Evolutionary conservation across 345 rosid genomes (phyloP), one percentile per base, ranked within the genome.

Genomic region (Corchorus olitorius): DNA sequence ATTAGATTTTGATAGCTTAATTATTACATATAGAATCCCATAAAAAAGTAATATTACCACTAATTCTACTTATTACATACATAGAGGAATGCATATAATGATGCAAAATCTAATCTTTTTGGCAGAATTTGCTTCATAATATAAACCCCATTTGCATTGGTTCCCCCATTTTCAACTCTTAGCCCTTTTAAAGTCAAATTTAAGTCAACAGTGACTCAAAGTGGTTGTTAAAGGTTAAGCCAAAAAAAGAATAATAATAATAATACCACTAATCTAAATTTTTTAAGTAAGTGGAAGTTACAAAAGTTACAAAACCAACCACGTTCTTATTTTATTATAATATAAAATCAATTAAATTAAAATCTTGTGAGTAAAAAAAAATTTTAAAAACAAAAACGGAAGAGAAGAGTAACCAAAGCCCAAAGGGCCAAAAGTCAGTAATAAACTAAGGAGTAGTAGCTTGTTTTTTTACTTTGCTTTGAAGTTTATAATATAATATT

Each of bases 401-500:
- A 27, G 27, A 43, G 2, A 43, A 65, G 52, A 65, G 68, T 64
- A 37, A 15, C 64, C 13, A 43, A 43, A 43, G 16, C 6, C 64
- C 13, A 43, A 43, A 43, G 16, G 64, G 39, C 9, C 33, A 17
- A 65, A 65, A 19, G 27, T 2, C 41, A 22, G 35, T 6, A 27
- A 22, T 6, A 27, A 22, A 34, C 15, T 35, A 15, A 45, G 10
- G 5, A 39, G 4, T 39, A 39, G 3, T 39, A 39, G 39, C 34
- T 69, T 19, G 39, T 33, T 33, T 58, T 27, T 73, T 76, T 61
- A 19, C 72, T 69, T 77, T 55, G 65, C 75, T 66, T 77, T 69
- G 34, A 8, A 8, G 35, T 19, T 4, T 45, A 33, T 34, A 20
- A 19, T n/a, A n/a, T n/a, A n/a, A 66, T 59, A 27, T 49, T 37